Evolutionary conservation across 2,329 filamentous ascomycete genomes (phyloP).

Genomic region (Aaosphaeria pasadenensis): DNA sequence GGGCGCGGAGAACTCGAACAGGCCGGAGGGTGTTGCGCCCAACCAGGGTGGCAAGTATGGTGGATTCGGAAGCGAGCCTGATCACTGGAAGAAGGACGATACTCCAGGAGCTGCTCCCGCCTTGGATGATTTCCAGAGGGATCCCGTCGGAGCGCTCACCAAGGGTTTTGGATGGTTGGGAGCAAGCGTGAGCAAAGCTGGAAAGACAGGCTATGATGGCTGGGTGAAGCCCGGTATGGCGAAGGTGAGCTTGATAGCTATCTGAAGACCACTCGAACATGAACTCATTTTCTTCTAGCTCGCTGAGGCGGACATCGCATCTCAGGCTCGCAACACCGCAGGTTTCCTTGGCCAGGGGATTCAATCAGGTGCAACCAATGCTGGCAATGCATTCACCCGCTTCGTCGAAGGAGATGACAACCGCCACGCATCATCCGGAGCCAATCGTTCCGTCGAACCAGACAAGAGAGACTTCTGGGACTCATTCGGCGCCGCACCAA

Average conservation of each 20-base stretch:
- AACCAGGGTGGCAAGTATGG: conserved; percentile 89
- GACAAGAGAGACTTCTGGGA: conserved; percentile 89
- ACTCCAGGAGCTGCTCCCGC: conserved; percentile 56
- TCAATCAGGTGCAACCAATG: conserved; percentile 65
- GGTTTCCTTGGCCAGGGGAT: conserved; percentile 58
- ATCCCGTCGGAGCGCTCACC: conserved; percentile 81
- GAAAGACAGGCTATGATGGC: conserved; percentile 84
- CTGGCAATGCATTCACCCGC: conserved; percentile 75
- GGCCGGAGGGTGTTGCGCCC: conserved; percentile 73
- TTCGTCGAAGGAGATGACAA: conserved; percentile 74
- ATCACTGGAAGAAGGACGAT: conserved; percentile 45
- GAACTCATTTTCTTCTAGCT: conserved; percentile 52
- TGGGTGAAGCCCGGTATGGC: conserved; percentile 92
- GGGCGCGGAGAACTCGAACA: conserved; percentile 75
- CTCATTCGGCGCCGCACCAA: conserved; percentile 70
- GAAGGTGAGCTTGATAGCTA: conserved; percentile 56
- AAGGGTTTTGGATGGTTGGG: conserved; percentile 96
- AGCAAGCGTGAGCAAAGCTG: conserved; percentile 81
- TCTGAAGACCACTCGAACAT: neutral
- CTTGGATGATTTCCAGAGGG: conserved; percentile 85
- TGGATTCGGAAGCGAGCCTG: conserved; percentile 81
- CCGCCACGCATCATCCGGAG: conserved; percentile 19
- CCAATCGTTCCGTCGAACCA: conserved; percentile 42
- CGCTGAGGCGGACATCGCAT: conserved; percentile 60
- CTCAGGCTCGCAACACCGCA: conserved; percentile 59